These are phyloP conservation scores for Ceratocystis cacaofunesta DNA, from an alignment of 2,329 filamentous ascomycete species.

Conservation along the genomic window DNA sequence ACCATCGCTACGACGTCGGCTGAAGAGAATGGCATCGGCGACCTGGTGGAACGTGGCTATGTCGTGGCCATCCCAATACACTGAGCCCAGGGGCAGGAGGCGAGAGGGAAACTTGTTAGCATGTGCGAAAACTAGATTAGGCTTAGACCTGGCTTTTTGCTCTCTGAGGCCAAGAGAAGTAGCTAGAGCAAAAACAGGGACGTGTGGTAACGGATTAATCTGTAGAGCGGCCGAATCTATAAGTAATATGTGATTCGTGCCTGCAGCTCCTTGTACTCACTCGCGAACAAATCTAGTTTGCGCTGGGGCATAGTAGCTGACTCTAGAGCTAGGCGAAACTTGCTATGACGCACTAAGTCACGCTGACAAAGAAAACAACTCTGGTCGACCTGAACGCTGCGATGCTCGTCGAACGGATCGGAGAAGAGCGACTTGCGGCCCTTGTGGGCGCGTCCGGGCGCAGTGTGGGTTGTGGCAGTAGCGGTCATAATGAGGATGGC, in stretches of 20 bases:
- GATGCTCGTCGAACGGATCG: constrained; percentile 14
- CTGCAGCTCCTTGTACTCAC: background rate
- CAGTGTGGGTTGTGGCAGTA: background rate
- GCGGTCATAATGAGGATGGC: background rate
- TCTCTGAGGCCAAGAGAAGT: too few species aligned
- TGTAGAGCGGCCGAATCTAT: too few species aligned
- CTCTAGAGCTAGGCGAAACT: constrained; percentile 14
- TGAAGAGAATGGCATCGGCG: constrained; percentile 4
- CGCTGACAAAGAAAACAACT: constrained; percentile 15
- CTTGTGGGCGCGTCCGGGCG: constrained; percentile 5
- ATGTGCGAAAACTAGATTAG: too few species aligned
- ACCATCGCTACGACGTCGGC: constrained; percentile 13
- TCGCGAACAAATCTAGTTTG: constrained; percentile 8
- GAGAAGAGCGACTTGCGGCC: constrained; percentile 10
- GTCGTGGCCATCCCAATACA: constrained; percentile 15
- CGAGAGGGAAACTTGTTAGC: background rate
- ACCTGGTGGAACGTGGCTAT: constrained; percentile 15
- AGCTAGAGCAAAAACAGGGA: too few species aligned
- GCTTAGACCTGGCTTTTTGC: background rate
- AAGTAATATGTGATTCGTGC: background rate
- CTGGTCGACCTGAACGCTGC: constrained; percentile 15
- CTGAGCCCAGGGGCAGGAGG: background rate
- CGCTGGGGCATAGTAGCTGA: background rate
- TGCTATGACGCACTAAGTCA: constrained; percentile 9
- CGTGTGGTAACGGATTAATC: too few species aligned